A percentile compares a stretch with the other conserved stretches of the same genome.
Evolutionary conservation across 345 rosid species (phyloP).

Genomic region (Lumnitzera littorea): DNA sequence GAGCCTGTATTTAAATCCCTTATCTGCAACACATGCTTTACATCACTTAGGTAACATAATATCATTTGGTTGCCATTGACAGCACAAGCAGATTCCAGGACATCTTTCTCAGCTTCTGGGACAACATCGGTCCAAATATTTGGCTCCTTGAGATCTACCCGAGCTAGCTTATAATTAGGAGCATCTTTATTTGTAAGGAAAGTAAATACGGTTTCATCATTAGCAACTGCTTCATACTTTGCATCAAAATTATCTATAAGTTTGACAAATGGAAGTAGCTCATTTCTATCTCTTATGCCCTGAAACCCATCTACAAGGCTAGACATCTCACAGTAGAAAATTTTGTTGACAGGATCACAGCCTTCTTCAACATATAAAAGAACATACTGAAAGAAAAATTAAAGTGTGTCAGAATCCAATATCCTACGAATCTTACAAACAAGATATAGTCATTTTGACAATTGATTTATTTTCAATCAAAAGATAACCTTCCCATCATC

Average conservation of each 20-base stretch:
- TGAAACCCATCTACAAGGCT: constrained; percentile 56
- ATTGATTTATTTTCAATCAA: not conserved
- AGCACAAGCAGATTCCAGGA: constrained; percentile 59
- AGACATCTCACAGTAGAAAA: constrained; percentile 66
- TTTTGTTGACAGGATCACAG: constrained; percentile 80
- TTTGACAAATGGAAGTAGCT: constrained; percentile 66
- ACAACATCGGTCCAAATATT: constrained; percentile 62
- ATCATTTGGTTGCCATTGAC: constrained; percentile 65
- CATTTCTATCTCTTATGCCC: constrained; percentile 42
- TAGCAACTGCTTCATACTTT: constrained; percentile 51
- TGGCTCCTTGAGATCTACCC: constrained; percentile 76
- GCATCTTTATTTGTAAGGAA: constrained; percentile 79
- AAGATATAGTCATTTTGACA: too few relatives aligned
- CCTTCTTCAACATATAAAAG: constrained; percentile 44
- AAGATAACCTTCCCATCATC: constrained; percentile 78
- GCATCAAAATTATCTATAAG: constrained; percentile 67
- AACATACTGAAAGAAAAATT: constrained; percentile 49
- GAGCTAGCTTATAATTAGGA: constrained; percentile 71
- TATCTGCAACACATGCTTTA: constrained; percentile 66
- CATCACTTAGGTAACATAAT: constrained; percentile 81
- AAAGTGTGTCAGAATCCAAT: not conserved
- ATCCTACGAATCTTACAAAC: too few relatives aligned
- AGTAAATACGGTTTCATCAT: constrained; percentile 67
- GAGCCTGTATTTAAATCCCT: constrained; percentile 77
- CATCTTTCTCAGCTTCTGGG: constrained; percentile 73